Percentiles rank a stretch among this genome's conserved stretches.
phyloP scores from a whole-genome alignment of 148 eudicot genomes.

The Rhododendron simsii region DNA sequence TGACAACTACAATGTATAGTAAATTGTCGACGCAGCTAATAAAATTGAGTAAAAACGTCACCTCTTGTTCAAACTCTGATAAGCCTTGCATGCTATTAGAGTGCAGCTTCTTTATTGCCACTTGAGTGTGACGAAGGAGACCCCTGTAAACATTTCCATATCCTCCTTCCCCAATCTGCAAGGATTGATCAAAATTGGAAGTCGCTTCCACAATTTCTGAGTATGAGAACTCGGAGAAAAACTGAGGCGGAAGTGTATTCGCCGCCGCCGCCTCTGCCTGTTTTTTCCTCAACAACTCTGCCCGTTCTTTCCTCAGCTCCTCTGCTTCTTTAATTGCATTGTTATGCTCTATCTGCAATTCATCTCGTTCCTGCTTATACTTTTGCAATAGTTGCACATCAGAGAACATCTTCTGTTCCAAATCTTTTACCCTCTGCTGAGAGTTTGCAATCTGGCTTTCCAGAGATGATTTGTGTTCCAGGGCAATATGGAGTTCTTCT shows the following conservation, averaged over 20 bases:
- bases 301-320: slow-evolving; percentile 23
- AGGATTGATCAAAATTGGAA: slow-evolving; percentile 28
- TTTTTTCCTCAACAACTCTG: background rate
- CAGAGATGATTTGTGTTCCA: slow-evolving; percentile 43
- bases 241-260: slow-evolving; percentile 27
- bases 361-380: slow-evolving; percentile 68
- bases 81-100: slow-evolving; percentile 62
- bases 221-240: slow-evolving; percentile 55
- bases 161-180: slow-evolving; percentile 82
- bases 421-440: slow-evolving; percentile 28
- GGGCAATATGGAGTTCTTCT: slow-evolving; percentile 39
- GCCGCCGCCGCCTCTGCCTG: slow-evolving; percentile 31
- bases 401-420: slow-evolving; percentile 61
- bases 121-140: slow-evolving; percentile 60
- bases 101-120: slow-evolving; percentile 67
- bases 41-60: slow-evolving; percentile 10
- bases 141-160: slow-evolving; percentile 70
- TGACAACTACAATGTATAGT: background rate
- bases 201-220: slow-evolving; percentile 77
- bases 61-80: slow-evolving; percentile 81
- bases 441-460: slow-evolving; percentile 50
- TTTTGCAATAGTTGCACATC: slow-evolving; percentile 61
- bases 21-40: background rate
- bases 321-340: slow-evolving; percentile 36
- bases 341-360: slow-evolving; percentile 56